Percentiles rank a stretch among this genome's conserved stretches.
Evolutionary conservation across 139 green algal species (phyloP).

Genomic region (Chlamydomonas sphaeroides): DNA sequence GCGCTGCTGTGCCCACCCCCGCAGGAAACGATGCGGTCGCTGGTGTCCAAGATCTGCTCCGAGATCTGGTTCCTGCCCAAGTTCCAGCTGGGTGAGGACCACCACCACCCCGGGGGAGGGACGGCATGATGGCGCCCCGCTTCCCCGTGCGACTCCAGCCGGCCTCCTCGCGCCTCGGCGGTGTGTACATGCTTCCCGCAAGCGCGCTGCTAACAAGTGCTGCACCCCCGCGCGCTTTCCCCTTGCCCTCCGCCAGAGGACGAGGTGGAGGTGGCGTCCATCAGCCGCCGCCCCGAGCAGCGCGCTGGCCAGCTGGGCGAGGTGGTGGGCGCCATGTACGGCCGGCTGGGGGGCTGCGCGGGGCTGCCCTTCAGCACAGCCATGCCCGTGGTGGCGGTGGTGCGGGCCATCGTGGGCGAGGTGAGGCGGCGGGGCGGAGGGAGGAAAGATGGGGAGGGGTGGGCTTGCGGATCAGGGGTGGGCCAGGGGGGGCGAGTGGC

Average conservation of each 20-base stretch:
- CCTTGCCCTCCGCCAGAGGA: neutral
- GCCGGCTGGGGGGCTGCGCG: neutral
- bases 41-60: slow-evolving; percentile 71
- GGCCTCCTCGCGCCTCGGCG: too few species aligned
- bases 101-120: too few species aligned
- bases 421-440: neutral
- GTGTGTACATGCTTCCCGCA: too few species aligned
- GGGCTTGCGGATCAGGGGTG: too few species aligned
- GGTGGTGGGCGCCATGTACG: slow-evolving; percentile 34
- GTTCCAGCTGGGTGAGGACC: slow-evolving; percentile 26
- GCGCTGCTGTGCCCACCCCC: neutral
- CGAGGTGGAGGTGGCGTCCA: neutral
- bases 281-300: neutral
- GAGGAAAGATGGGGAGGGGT: neutral
- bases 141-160: too few species aligned
- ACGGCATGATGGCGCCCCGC: too few species aligned
- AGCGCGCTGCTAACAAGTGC: too few species aligned
- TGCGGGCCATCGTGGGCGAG: slow-evolving; percentile 51
- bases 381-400: slow-evolving; percentile 66
- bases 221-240: too few species aligned
- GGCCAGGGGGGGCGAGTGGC: too few species aligned
- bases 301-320: slow-evolving; percentile 46
- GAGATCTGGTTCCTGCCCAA: slow-evolving; percentile 61
- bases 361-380: slow-evolving; percentile 62
- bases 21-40: slow-evolving; percentile 70